Evolutionary conservation across 805 yeast species (phyloP).

Genomic region (Barnettozyma californica): DNA sequence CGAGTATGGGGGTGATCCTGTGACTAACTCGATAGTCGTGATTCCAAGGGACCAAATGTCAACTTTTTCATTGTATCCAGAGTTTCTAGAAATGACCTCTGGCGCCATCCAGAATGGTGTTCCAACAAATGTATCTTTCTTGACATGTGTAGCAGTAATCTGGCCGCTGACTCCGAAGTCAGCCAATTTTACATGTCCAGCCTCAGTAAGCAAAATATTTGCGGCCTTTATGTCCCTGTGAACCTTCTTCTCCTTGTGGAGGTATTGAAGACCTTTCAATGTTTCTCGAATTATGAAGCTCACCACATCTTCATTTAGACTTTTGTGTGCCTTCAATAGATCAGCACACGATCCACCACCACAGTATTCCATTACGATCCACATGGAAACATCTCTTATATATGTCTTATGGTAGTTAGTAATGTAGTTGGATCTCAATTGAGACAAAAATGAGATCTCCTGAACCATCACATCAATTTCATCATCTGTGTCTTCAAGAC

Average conservation of each 20-base stretch:
- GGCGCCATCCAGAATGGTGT: conserved; percentile 99
- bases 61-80: conserved; percentile 77
- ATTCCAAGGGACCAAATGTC: conserved; percentile 97
- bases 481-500: conserved; percentile 73
- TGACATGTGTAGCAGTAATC: conserved; percentile 53
- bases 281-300: conserved; percentile 60
- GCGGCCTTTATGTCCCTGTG: conserved; percentile 93
- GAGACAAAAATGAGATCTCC: conserved; percentile 73
- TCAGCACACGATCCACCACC: conserved; percentile 92
- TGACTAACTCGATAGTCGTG: conserved; percentile 78
- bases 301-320: conserved; percentile 53
- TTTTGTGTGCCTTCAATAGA: conserved; percentile 50
- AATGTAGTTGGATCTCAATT: conserved; percentile 54
- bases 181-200: conserved; percentile 73
- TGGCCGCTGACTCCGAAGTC: conserved; percentile 95
- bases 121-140: conserved; percentile 80
- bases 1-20: conserved; percentile 77
- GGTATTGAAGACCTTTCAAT: conserved; percentile 65
- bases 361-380: conserved; percentile 93
- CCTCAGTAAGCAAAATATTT: conserved; percentile 66
- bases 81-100: conserved; percentile 61
- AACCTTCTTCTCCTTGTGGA: conserved; percentile 70
- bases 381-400: conserved; percentile 61
- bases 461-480: conserved; percentile 65
- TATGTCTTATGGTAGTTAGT: conserved; percentile 64